Evolutionary conservation across 129 eudicot species (phyloP).

Genomic region (Ambrosia trifida): DNA sequence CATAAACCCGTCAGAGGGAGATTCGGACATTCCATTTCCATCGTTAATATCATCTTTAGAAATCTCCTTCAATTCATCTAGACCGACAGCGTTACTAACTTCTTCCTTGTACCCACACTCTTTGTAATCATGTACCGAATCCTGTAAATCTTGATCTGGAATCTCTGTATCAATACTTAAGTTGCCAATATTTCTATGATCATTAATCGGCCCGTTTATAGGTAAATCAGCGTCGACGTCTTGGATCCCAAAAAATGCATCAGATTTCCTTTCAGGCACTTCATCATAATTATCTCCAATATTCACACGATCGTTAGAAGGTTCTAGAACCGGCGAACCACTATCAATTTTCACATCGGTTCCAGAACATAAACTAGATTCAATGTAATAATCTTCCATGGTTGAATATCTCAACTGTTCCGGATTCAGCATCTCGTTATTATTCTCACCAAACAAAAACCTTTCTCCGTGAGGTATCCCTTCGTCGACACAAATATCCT

Average conservation of each 20-base stretch:
- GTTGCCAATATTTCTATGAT: not conserved
- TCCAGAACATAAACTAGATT: constrained; percentile 29
- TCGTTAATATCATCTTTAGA: constrained; percentile 16
- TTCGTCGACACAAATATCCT: constrained; percentile 84
- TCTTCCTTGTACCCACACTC: constrained; percentile 37
- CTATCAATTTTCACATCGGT: constrained; percentile 15
- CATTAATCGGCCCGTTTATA: not conserved
- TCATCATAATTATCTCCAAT: constrained; percentile 20
- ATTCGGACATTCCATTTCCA: constrained; percentile 23
- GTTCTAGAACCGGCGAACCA: constrained; percentile 21
- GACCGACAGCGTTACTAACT: constrained; percentile 6
- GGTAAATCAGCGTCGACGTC: constrained; percentile 24
- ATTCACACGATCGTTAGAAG: constrained; percentile 16
- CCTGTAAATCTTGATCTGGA: constrained; percentile 18
- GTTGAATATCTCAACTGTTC: constrained; percentile 38
- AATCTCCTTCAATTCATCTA: constrained; percentile 16
- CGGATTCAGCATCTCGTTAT: constrained; percentile 15
- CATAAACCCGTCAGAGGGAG: not conserved
- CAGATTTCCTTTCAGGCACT: constrained; percentile 17
- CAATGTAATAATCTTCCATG: constrained; percentile 25
- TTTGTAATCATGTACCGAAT: not conserved
- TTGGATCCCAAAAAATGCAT: constrained; percentile 24
- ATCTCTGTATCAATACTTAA: constrained; percentile 5
- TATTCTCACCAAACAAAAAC: constrained; percentile 38
- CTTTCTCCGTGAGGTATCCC: constrained; percentile 55